phyloP scores from a whole-genome alignment of 148 eudicot species.

The Selenicereus undatus region DNA sequence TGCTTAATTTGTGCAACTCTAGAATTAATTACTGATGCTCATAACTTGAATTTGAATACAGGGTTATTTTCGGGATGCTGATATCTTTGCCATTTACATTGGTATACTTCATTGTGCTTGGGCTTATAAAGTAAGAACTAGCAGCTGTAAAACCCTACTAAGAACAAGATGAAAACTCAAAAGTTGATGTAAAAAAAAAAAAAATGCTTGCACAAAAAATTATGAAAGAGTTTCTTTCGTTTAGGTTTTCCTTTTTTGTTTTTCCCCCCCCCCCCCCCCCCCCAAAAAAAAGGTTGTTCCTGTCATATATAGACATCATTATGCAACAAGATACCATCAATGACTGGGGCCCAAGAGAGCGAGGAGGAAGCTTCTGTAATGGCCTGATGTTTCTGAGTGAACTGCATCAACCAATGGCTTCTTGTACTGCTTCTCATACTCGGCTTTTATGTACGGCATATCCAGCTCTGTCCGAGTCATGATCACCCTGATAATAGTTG shows the following conservation, averaged over 20 bases:
- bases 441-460: constrained; percentile 75
- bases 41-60: constrained; percentile 23
- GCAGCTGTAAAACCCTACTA: neutral
- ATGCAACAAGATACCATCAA: constrained; percentile 16
- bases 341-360: constrained; percentile 66
- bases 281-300: too few relatives aligned
- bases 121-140: constrained; percentile 21
- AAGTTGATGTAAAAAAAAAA: too few relatives aligned
- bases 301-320: neutral
- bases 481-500: constrained; percentile 60
- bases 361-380: constrained; percentile 70
- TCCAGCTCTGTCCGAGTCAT: constrained; percentile 80
- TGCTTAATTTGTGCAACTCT: neutral
- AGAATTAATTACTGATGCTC: neutral
- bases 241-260: too few relatives aligned
- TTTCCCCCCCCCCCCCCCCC: too few relatives aligned
- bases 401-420: constrained; percentile 75
- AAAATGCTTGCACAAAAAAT: too few relatives aligned
- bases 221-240: too few relatives aligned
- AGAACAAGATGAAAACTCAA: too few relatives aligned
- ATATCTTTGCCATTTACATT: constrained; percentile 60
- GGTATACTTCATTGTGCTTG: constrained; percentile 58
- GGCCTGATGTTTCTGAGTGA: constrained; percentile 74
- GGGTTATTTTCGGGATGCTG: constrained; percentile 73
- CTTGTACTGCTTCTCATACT: constrained; percentile 53